These are phyloP conservation scores for Podochytrium sp. DNA, from an alignment of 192 early-diverging fungal genomes.

Conservation along the genomic window DNA sequence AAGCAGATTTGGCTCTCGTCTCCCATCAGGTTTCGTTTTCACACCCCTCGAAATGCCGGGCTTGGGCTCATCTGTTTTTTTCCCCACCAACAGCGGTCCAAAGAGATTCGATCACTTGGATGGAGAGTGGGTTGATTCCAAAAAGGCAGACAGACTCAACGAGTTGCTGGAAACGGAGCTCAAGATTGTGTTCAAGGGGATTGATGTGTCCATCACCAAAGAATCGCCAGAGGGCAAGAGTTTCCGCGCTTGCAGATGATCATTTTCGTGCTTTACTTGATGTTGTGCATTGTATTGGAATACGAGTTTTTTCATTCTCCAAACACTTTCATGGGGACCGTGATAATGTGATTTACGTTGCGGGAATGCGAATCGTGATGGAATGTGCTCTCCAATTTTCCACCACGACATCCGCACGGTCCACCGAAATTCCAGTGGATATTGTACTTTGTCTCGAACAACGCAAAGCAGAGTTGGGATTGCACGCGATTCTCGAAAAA, in stretches of 20 bases:
- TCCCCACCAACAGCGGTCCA: background rate
- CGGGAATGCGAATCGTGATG: background rate
- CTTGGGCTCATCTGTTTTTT: background rate
- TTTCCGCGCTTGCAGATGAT: too few species aligned
- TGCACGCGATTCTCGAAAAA: too few species aligned
- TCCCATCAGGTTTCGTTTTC: slow-evolving; percentile 54
- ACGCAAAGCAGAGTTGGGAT: too few species aligned
- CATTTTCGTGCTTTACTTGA: too few species aligned
- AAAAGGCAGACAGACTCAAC: slow-evolving; percentile 20
- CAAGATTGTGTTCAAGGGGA: slow-evolving; percentile 26
- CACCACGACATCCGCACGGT: background rate
- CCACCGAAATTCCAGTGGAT: slow-evolving; percentile 6
- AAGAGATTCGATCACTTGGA: slow-evolving; percentile 22
- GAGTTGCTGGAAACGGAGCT: slow-evolving; percentile 21
- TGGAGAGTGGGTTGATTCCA: slow-evolving; percentile 16
- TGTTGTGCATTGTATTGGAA: background rate
- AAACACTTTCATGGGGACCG: background rate
- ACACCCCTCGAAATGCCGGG: too few species aligned
- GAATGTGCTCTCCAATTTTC: slow-evolving; percentile 22
- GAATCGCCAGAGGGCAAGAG: too few species aligned
- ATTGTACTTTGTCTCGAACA: too few species aligned
- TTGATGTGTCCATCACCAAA: slow-evolving; percentile 25
- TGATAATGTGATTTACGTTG: background rate
- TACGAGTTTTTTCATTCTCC: background rate
- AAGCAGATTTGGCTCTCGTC: slow-evolving; percentile 98